Evolutionary conservation across 495 filamentous ascomycete species (phyloP).

Genomic region (Penicillium chermesinum): DNA sequence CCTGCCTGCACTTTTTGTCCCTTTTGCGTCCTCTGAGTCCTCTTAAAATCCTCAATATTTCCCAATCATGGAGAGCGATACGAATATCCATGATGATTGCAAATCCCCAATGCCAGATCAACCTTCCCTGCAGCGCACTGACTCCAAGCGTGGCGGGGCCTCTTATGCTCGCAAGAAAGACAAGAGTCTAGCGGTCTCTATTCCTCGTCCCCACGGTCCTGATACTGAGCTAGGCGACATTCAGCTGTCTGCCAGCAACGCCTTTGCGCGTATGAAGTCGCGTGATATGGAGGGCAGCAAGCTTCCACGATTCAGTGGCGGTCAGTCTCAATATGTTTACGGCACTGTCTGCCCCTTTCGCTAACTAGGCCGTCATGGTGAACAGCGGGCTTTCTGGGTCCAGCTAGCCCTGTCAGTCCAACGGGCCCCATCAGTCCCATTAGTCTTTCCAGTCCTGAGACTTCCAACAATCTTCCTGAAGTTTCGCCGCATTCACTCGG

Average conservation of each 20-base stretch:
- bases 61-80: too few relatives aligned
- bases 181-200: not conserved
- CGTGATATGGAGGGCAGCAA: constrained; percentile 1
- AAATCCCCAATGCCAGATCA: too few relatives aligned
- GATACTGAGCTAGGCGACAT: not conserved
- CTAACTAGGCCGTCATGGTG: not conserved
- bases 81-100: too few relatives aligned
- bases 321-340: constrained; percentile 5
- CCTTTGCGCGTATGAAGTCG: constrained; percentile 24
- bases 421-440: not conserved
- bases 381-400: too few relatives aligned
- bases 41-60: too few relatives aligned
- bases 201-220: not conserved
- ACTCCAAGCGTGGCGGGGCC: not conserved
- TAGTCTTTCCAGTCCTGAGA: too few relatives aligned
- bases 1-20: too few relatives aligned
- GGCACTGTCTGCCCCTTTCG: not conserved
- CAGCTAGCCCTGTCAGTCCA: not conserved
- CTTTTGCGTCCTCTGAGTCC: too few relatives aligned
- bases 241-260: constrained; percentile 18
- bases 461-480: not conserved
- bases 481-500: not conserved
- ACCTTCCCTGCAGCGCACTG: not conserved
- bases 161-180: not conserved
- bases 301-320: constrained; percentile 1